Evolutionary conservation across 192 early-diverging fungal species (phyloP), one percentile per base, ranked within the genome.

Genomic region (Bifiguratus adelaidae): DNA sequence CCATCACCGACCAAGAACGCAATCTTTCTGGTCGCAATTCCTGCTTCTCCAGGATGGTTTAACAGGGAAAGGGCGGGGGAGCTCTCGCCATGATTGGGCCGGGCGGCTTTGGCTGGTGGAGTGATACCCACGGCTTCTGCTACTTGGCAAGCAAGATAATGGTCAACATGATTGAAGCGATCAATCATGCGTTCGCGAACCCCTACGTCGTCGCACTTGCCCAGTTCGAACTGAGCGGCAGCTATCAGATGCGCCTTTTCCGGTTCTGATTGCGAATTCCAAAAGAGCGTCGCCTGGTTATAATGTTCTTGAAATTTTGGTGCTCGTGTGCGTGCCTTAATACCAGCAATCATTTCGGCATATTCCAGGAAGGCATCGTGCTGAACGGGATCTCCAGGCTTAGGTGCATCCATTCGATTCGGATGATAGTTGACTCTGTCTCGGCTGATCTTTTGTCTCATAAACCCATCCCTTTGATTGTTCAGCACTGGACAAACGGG

Each of bases 231-330:
- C 8, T 47, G 37, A 28, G 61, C 54, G 22, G 9, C 64, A 20
- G 50, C 48, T 2, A 64, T 45, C n/a, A 67, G 15, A 16, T 65
- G 62, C 12, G 66, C 30, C 9, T 60, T 44, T 32, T 65, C 65
- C 20, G 38, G 41, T 2, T 6, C 6, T 0, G 65, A 44, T 6
- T 59, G 29, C 1, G 57, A 60, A 42, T 67, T 67, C 30, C 54
- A 67, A 32, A 67, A 67, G 2, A 67, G 25, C 7, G 60, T 56
- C 2, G 63, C 50, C 12, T 67, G 64, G 16, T 24, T 41, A n/a
- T 52, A 52, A 30, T 42, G 27, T 11, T 61, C 48, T 11, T 30
- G 18, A 16, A 60, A 63, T 15, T 44, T 55, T 3, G 32, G 22
- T 22, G 16, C 40, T 22, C 38, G 45, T 11, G 23, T 41, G 33